Conservation (phyloP, 306 rosid genomes). For the Amphicarpaea edgeworthii region DNA sequence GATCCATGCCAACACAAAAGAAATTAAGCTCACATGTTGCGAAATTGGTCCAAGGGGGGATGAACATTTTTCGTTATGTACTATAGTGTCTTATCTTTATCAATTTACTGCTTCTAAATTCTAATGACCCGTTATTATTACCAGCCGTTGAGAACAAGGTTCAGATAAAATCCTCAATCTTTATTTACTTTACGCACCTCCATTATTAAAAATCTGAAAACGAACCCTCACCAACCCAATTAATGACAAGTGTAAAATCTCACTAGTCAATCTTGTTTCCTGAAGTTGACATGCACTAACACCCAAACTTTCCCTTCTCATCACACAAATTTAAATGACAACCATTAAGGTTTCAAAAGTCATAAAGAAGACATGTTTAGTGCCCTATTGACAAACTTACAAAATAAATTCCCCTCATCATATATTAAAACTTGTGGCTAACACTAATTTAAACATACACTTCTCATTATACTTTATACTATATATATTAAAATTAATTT, state of each 20-base stretch:
- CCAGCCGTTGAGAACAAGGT: constrained; percentile 38
- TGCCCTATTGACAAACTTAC: constrained; percentile 7
- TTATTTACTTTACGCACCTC: constrained; percentile 3
- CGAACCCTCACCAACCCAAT: constrained; percentile 41
- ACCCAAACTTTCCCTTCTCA: constrained; percentile 27
- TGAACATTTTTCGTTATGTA: constrained; percentile 4
- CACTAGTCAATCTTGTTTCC: constrained; percentile 15
- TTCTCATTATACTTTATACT: not conserved
- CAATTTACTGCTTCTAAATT: constrained; percentile 41
- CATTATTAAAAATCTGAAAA: constrained; percentile 49
- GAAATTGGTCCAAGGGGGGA: constrained; percentile 36
- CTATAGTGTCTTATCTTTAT: constrained; percentile 40
- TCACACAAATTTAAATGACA: not conserved
- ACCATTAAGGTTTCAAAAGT: not conserved
- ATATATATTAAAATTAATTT: not conserved
- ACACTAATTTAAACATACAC: not conserved
- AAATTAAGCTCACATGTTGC: constrained; percentile 43
- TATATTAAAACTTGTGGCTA: not conserved
- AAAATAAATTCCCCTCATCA: not conserved
- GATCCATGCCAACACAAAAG: constrained; percentile 21
- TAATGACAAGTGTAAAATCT: constrained; percentile 47
- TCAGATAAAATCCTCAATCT: constrained; percentile 33
- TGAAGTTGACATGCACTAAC: constrained; percentile 50
- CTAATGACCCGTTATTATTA: constrained; percentile 43
- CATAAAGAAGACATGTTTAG: constrained; percentile 7